These are phyloP conservation scores for Sporisorium graminicola DNA, from an alignment of 1,284 basidiomycete genomes.

Conservation along the genomic window DNA sequence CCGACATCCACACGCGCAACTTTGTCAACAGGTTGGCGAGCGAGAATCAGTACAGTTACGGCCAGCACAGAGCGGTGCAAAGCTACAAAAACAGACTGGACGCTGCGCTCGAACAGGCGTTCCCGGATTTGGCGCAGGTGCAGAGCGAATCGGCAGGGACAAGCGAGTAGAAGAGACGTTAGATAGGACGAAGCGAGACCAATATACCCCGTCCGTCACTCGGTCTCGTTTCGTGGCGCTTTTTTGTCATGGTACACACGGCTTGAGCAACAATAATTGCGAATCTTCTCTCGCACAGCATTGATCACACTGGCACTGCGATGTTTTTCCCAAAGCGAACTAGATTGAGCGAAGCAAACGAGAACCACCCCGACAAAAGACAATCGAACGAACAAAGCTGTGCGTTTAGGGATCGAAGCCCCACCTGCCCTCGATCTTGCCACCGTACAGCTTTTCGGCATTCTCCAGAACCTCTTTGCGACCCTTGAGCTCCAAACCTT, in stretches of 20 bases:
- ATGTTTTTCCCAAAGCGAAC: neutral
- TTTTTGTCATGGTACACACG: neutral
- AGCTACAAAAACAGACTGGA: slow-evolving; percentile 36
- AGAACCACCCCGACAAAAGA: neutral
- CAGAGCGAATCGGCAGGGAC: neutral
- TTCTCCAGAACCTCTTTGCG: slow-evolving; percentile 40
- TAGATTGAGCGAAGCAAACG: no score
- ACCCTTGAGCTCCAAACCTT: slow-evolving; percentile 46
- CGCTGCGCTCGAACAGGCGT: slow-evolving; percentile 39
- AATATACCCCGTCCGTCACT: slow-evolving; percentile 10
- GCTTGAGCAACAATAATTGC: neutral
- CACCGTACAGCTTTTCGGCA: slow-evolving; percentile 37
- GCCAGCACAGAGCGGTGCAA: slow-evolving; percentile 51
- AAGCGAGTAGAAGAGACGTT: neutral
- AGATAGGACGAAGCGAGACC: neutral
- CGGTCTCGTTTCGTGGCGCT: neutral
- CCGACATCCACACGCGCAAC: slow-evolving; percentile 65
- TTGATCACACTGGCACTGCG: neutral
- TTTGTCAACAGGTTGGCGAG: slow-evolving; percentile 62
- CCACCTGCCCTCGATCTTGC: slow-evolving; percentile 36
- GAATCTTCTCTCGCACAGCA: neutral
- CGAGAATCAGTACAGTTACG: slow-evolving; percentile 68
- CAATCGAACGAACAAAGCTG: no score
- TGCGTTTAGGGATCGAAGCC: slow-evolving; percentile 21
- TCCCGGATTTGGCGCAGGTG: slow-evolving; percentile 30